These are phyloP conservation scores for Fusarium armeniacum DNA, from an alignment of 2,329 filamentous ascomycete genomes.

Conservation along the genomic window DNA sequence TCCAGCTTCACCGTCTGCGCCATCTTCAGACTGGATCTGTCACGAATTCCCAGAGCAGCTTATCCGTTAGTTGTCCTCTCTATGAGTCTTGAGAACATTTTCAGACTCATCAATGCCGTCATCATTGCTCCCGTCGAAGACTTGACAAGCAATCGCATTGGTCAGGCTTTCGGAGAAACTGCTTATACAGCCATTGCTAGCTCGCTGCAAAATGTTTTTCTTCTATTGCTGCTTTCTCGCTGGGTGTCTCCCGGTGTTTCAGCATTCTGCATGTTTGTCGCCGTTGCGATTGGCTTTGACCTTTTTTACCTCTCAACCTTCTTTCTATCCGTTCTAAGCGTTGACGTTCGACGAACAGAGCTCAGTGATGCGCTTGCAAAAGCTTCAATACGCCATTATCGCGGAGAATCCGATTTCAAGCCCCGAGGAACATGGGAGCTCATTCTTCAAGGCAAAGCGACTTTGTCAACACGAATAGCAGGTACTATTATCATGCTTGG, in stretches of 20 bases:
- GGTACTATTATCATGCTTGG: slow-evolving; percentile 80
- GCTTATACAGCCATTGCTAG: slow-evolving; percentile 77
- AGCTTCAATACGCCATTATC: slow-evolving; percentile 61
- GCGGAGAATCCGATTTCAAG: slow-evolving; percentile 45
- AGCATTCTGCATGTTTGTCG: slow-evolving; percentile 82
- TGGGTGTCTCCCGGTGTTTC: slow-evolving; percentile 78
- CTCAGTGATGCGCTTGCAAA: slow-evolving; percentile 78
- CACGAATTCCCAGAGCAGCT: slow-evolving; percentile 78
- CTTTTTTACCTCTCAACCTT: slow-evolving; percentile 85
- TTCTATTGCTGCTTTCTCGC: slow-evolving; percentile 75
- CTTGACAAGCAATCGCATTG: slow-evolving; percentile 76
- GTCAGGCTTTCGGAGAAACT: slow-evolving; percentile 80
- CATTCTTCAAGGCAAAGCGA: slow-evolving; percentile 73
- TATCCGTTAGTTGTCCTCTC: slow-evolving; percentile 83
- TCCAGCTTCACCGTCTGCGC: slow-evolving; percentile 86
- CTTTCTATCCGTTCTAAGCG: slow-evolving; percentile 82
- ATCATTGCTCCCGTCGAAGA: slow-evolving; percentile 78
- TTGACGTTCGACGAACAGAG: slow-evolving; percentile 82
- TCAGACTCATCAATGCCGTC: slow-evolving; percentile 82
- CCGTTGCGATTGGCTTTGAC: slow-evolving; percentile 81
- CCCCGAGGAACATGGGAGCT: slow-evolving; percentile 66
- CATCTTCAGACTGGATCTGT: slow-evolving; percentile 80
- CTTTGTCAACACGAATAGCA: slow-evolving; percentile 79
- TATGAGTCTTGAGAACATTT: slow-evolving; percentile 84
- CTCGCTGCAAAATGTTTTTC: slow-evolving; percentile 75